Base-by-base conservation (phyloP, 257 asterid genomes). In the Solanum acaule region DNA sequence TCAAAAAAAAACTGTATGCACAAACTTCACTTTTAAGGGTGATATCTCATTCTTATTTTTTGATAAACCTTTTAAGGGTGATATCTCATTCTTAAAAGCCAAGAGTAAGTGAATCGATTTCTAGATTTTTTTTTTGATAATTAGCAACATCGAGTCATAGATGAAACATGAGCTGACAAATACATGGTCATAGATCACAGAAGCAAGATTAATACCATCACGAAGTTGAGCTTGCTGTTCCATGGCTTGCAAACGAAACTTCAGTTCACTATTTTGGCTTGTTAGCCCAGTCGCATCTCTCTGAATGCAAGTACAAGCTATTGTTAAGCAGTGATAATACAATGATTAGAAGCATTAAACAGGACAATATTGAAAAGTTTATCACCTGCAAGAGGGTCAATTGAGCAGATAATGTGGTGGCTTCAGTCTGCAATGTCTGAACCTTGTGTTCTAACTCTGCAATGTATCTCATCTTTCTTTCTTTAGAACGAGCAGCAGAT, bases 401-500 rank as follows among this genome's bases (percentile, higher is more conserved):
- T 89, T 93, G 94, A 20, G 96, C 94, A 90, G 96, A 93, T 88
- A 94, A 70, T 70, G 95, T 93, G 23, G 94, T 93, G 3, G 93
- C 95, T 89, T 94, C 96, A 49, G 94, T 92, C 93, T 94, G 96
- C 65, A 94, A 88, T 18, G 94, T 93, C 86, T 91, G 93, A 65
- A 91, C 94, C 89, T 92, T 93, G 86, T 92, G 94, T 79, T 94
- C 98, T 90, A 94, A 88, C 90, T 94, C 96, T 4, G 94, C 91
- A 78, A 94, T 91, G 85, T 94, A 94, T 89, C 95, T 90, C 98
- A 93, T 92, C 91, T 93, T 94, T 86, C 96, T 89, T 90, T 93
- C 98, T 78, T 94, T 94, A 35, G 98, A 94, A 35, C 98, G 94
- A 3, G 96, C 98, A 90, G 98, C 95, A 86, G 98, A 94, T 82